Base-by-base conservation (phyloP, 352 stramenopile genomes). In the Phytophthora kernoviae region DNA sequence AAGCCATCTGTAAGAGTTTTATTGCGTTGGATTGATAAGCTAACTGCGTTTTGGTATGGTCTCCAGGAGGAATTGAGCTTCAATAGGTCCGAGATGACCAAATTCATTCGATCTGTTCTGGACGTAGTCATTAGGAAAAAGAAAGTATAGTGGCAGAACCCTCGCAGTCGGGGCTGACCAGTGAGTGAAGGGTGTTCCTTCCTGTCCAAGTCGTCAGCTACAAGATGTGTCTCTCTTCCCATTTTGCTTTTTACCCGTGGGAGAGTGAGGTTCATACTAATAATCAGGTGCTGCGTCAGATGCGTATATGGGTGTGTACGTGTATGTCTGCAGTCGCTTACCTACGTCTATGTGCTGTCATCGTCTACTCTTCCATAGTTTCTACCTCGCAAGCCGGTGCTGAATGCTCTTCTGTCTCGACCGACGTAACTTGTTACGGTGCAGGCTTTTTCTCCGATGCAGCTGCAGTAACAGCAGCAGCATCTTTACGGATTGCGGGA, bases 101-200 rank as follows among this genome's bases (percentile, higher is more conserved):
- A 90, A 44, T 94, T 94, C 59, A 90, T 91, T 75, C 79, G 81
- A 40, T 89, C 84, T 57, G 65, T 92, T 42, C 61, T 94, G 39
- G 86, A 94, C 62, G 77, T 89, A 27, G 82, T 93, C 34, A 90
- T 90, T 76, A 77, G 80, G 47, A 89, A 89, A 63, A 88, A 88
- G 60, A 79, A 82, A 63, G 30, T 64, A 42, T 68, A 66, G 49
- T 37, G 15, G 30, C 50, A 36, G 45, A 41, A 30, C 22, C 24
- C n/a, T 57, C 24, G n/a, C 46, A 60, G 27, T 30, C 15, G 62
- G 57, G 46, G 22, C 10, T 26, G 42, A 46, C 32, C 32, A 27
- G 27, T 47, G 47, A 36, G 24, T 54, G 55, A 17, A 49, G 37
- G 26, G 42, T 34, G 34, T 27, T 50, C 5, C 14, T 45, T 10